Conservation (phyloP, 169 alveolate species). For the Babesia caballi region DNA sequence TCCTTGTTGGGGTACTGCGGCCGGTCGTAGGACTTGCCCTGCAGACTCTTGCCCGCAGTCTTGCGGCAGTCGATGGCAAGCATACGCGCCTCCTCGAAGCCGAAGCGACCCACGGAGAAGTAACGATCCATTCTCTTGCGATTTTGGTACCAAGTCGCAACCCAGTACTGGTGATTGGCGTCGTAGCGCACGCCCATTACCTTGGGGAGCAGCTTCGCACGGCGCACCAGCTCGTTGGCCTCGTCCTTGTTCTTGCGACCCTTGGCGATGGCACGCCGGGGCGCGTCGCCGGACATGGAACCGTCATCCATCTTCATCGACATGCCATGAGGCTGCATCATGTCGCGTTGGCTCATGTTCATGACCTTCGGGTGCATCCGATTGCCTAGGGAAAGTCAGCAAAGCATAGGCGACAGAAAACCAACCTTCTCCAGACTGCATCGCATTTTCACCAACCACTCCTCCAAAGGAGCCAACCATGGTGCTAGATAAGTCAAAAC, state of each 20-base stretch:
- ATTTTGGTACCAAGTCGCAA: constrained; percentile 76
- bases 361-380: constrained; percentile 28
- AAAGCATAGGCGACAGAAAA: background rate
- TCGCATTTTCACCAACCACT: constrained; percentile 2
- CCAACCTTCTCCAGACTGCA: constrained; percentile 25
- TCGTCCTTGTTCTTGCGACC: constrained; percentile 66
- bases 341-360: constrained; percentile 42
- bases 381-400: background rate
- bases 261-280: constrained; percentile 48
- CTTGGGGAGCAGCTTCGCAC: constrained; percentile 71
- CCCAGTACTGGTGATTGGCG: constrained; percentile 78
- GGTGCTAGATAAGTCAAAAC: constrained; percentile 34
- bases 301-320: constrained; percentile 21
- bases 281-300: constrained; percentile 32
- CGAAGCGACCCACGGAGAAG: constrained; percentile 75
- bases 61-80: constrained; percentile 75
- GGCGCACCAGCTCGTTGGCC: constrained; percentile 68
- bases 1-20: constrained; percentile 51
- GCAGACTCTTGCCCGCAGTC: constrained; percentile 66
- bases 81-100: constrained; percentile 76
- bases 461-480: constrained; percentile 49
- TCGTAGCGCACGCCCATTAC: constrained; percentile 80
- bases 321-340: constrained; percentile 40
- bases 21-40: constrained; percentile 63
- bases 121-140: constrained; percentile 75